Conservation (phyloP, 306 rosid genomes). For the Cucurbita moschata region DNA sequence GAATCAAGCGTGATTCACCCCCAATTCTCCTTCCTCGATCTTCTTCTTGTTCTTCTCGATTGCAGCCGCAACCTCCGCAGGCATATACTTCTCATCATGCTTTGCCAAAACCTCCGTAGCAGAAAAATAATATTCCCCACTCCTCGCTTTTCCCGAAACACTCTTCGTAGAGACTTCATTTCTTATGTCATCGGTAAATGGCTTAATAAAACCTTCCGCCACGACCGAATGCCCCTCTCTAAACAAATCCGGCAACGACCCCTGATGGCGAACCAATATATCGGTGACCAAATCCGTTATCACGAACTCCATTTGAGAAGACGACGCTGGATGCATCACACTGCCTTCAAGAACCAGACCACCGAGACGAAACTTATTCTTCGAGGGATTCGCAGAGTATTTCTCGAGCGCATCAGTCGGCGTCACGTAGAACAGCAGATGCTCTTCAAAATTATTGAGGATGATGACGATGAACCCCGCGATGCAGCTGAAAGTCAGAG, state of each 20-base stretch:
- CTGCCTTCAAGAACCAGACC: constrained; percentile 92
- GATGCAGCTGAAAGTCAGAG: constrained; percentile 41
- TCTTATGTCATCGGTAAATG: constrained; percentile 51
- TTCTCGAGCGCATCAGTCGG: constrained; percentile 67
- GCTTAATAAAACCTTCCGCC: constrained; percentile 78
- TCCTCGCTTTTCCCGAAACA: constrained; percentile 62
- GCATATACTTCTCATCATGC: constrained; percentile 97
- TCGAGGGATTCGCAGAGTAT: constrained; percentile 41
- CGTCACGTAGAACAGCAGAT: constrained; percentile 69
- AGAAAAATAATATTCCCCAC: constrained; percentile 44
- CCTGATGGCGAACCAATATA: constrained; percentile 59
- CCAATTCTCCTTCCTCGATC: constrained; percentile 22
- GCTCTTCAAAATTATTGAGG: constrained; percentile 62
- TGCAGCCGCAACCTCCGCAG: constrained; percentile 61
- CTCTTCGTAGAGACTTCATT: constrained; percentile 33
- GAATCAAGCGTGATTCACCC: constrained; percentile 14
- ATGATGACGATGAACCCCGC: constrained; percentile 81
- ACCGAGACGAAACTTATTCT: constrained; percentile 69
- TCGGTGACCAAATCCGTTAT: constrained; percentile 78
- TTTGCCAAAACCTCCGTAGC: constrained; percentile 83
- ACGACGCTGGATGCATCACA: constrained; percentile 52
- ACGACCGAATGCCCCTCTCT: constrained; percentile 90
- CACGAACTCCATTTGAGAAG: constrained; percentile 72
- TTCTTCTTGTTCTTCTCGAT: constrained; percentile 85
- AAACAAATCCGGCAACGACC: constrained; percentile 75